These are phyloP conservation scores for Grigorovia humatica DNA, from an alignment of 805 yeast genomes.

Conservation along the genomic window DNA sequence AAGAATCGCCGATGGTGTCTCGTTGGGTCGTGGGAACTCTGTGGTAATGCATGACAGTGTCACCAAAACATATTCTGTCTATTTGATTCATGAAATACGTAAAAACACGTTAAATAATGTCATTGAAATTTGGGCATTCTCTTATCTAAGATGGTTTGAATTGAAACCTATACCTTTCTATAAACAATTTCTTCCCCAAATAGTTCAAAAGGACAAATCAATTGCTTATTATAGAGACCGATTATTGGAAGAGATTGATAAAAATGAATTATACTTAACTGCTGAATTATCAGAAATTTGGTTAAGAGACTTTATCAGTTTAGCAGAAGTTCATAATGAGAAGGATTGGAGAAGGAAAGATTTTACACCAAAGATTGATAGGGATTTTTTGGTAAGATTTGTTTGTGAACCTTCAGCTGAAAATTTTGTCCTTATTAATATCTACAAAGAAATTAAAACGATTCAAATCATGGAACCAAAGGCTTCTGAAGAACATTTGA, in stretches of 20 bases:
- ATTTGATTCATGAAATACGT: slow-evolving; percentile 40
- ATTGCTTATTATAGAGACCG: slow-evolving; percentile 10
- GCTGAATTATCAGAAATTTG: slow-evolving; percentile 38
- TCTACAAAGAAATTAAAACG: slow-evolving; percentile 12
- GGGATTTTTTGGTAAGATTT: slow-evolving; percentile 24
- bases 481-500: slow-evolving; percentile 19
- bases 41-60: slow-evolving; percentile 32
- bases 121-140: slow-evolving; percentile 39
- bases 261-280: slow-evolving; percentile 46
- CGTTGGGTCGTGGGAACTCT: slow-evolving; percentile 43
- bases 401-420: slow-evolving; percentile 29
- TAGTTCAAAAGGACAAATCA: slow-evolving; percentile 12
- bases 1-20: slow-evolving; percentile 38
- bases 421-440: slow-evolving; percentile 16
- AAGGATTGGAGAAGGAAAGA: slow-evolving; percentile 29
- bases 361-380: background rate
- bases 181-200: slow-evolving; percentile 13
- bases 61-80: slow-evolving; percentile 32
- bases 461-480: slow-evolving; percentile 17
- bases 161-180: slow-evolving; percentile 27
- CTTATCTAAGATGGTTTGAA: slow-evolving; percentile 38
- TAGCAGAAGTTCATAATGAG: slow-evolving; percentile 35
- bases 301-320: slow-evolving; percentile 34
- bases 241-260: slow-evolving; percentile 15
- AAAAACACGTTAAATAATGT: slow-evolving; percentile 39